These are phyloP conservation scores for Oenanthe sinensis DNA, from an alignment of 129 eudicot genomes.

Conservation along the genomic window DNA sequence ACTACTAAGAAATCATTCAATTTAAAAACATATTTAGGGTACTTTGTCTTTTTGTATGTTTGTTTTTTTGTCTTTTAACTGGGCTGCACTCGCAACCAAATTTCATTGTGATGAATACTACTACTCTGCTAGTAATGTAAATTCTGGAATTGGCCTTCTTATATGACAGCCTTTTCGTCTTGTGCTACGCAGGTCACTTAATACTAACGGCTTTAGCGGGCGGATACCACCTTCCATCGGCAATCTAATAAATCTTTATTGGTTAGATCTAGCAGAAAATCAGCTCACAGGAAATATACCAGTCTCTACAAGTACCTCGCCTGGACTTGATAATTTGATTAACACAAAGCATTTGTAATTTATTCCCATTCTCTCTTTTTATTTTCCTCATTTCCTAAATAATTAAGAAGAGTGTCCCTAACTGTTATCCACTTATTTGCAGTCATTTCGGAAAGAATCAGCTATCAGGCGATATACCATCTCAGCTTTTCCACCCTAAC, in stretches of 20 bases:
- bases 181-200: conserved; percentile 55
- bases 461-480: conserved; percentile 73
- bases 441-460: conserved; percentile 83
- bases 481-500: conserved; percentile 53
- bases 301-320: conserved; percentile 52
- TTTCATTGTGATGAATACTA: not conserved
- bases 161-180: not conserved
- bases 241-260: conserved; percentile 49
- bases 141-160: not conserved
- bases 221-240: conserved; percentile 79
- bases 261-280: conserved; percentile 86
- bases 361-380: not conserved
- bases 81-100: not conserved
- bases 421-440: conserved; percentile 17
- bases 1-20: not conserved
- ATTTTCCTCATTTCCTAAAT: not conserved
- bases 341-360: conserved; percentile 77
- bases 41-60: not conserved
- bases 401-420: not conserved
- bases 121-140: not conserved
- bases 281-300: conserved; percentile 66
- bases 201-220: conserved; percentile 67
- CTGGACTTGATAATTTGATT: conserved; percentile 82
- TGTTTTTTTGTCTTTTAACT: not conserved
- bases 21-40: not conserved